Conservation (phyloP, 2,329 filamentous ascomycete genomes). For the Waltergamsia citrina region DNA sequence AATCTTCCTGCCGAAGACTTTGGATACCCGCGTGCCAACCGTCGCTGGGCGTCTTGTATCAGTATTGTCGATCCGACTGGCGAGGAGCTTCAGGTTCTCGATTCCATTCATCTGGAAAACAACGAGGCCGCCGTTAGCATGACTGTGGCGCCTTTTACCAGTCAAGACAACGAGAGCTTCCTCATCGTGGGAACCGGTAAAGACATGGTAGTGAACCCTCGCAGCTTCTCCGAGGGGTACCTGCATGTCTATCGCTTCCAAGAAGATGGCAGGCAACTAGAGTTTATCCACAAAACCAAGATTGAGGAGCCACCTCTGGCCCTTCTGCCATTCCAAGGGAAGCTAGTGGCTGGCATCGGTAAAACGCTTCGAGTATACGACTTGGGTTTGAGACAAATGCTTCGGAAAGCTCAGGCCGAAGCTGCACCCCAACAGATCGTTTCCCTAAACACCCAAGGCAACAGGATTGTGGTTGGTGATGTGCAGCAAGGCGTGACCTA, state of each 20-base stretch:
- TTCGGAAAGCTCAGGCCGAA: conserved; percentile 82
- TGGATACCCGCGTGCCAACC: conserved; percentile 73
- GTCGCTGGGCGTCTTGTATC: conserved; percentile 94
- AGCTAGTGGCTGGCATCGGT: conserved; percentile 77
- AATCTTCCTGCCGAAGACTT: conserved; percentile 73
- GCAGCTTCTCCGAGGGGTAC: conserved; percentile 68
- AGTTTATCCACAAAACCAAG: conserved; percentile 95
- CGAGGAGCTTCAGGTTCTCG: conserved; percentile 59
- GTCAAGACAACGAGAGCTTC: conserved; percentile 81
- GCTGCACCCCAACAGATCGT: conserved; percentile 78
- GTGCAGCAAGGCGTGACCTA: conserved; percentile 87
- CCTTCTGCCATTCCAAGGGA: conserved; percentile 87
- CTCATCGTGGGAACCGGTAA: conserved; percentile 92
- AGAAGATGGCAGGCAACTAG: conserved; percentile 76
- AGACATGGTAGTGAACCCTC: conserved; percentile 72
- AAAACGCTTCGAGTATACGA: conserved; percentile 81
- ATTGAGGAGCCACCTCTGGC: conserved; percentile 83
- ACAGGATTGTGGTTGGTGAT: conserved; percentile 84
- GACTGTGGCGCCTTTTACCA: conserved; percentile 75
- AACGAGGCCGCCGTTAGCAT: conserved; percentile 90
- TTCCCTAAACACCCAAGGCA: conserved; percentile 81
- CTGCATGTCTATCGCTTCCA: conserved; percentile 89
- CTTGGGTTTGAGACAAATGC: conserved; percentile 81
- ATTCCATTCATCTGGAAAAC: conserved; percentile 72
- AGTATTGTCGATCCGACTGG: conserved; percentile 78